These are phyloP conservation scores for Populus tremula DNA, from an alignment of 345 rosid genomes.

Conservation along the genomic window DNA sequence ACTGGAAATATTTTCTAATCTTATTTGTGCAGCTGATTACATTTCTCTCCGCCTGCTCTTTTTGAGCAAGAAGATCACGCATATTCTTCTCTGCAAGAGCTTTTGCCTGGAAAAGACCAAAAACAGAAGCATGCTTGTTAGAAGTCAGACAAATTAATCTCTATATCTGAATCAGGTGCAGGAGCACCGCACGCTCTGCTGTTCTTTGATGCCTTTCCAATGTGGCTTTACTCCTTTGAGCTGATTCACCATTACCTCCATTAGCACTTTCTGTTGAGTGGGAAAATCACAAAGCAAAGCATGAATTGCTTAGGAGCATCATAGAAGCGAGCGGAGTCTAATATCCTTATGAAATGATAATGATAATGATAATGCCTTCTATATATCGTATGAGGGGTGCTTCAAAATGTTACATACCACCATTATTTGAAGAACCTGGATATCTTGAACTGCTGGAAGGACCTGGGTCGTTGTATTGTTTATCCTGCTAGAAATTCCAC, in stretches of 20 bases:
- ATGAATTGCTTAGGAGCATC: slow-evolving; percentile 14
- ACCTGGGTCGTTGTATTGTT: slow-evolving; percentile 44
- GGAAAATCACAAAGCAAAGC: slow-evolving; percentile 30
- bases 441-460: slow-evolving; percentile 36
- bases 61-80: slow-evolving; percentile 76
- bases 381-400: not conserved
- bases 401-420: slow-evolving; percentile 40
- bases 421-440: slow-evolving; percentile 33
- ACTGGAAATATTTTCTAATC: slow-evolving; percentile 1
- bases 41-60: slow-evolving; percentile 90
- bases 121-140: slow-evolving; percentile 18
- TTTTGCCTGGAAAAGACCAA: slow-evolving; percentile 61
- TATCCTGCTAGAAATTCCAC: slow-evolving; percentile 49
- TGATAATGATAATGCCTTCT: not conserved
- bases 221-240: slow-evolving; percentile 61
- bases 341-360: not conserved
- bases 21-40: slow-evolving; percentile 38
- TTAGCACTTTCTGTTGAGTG: slow-evolving; percentile 28
- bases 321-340: not conserved
- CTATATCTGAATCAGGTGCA: not conserved
- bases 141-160: slow-evolving; percentile 7
- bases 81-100: slow-evolving; percentile 93
- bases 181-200: slow-evolving; percentile 71
- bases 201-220: slow-evolving; percentile 77
- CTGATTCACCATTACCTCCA: slow-evolving; percentile 52